These are phyloP conservation scores for Populus alba DNA, from an alignment of 345 rosid genomes.

Conservation along the genomic window DNA sequence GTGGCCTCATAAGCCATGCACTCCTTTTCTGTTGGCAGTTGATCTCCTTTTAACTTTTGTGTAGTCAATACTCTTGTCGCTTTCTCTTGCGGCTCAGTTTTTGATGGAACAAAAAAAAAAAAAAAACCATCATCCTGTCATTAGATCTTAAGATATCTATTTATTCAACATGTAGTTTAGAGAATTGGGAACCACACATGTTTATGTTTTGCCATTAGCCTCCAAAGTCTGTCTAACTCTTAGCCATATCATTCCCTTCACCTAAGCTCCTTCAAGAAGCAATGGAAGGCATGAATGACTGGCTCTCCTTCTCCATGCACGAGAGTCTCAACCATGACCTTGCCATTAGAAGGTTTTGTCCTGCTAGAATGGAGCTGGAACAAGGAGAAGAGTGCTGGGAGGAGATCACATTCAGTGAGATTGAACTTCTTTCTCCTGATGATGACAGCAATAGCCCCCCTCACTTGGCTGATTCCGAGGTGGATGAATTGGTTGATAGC, in stretches of 20 bases:
- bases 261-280: slow-evolving; percentile 14
- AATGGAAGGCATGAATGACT: slow-evolving; percentile 41
- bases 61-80: background rate
- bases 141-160: too few relatives aligned
- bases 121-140: background rate
- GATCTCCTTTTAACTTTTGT: background rate
- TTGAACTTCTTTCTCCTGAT: slow-evolving; percentile 23
- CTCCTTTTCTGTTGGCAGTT: background rate
- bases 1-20: background rate
- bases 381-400: slow-evolving; percentile 32
- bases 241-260: background rate
- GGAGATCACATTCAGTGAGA: slow-evolving; percentile 24
- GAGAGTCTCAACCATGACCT: slow-evolving; percentile 47
- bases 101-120: background rate
- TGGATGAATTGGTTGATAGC: slow-evolving; percentile 56
- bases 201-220: too few relatives aligned
- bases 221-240: too few relatives aligned
- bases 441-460: slow-evolving; percentile 18
- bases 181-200: too few relatives aligned
- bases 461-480: slow-evolving; percentile 40
- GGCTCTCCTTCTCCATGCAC: slow-evolving; percentile 33
- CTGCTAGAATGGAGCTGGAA: slow-evolving; percentile 52
- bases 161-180: too few relatives aligned
- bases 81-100: background rate
- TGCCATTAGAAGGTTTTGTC: slow-evolving; percentile 62